Conservation (phyloP, 805 yeast genomes). For the Saccharomycopsis selenospora region DNA sequence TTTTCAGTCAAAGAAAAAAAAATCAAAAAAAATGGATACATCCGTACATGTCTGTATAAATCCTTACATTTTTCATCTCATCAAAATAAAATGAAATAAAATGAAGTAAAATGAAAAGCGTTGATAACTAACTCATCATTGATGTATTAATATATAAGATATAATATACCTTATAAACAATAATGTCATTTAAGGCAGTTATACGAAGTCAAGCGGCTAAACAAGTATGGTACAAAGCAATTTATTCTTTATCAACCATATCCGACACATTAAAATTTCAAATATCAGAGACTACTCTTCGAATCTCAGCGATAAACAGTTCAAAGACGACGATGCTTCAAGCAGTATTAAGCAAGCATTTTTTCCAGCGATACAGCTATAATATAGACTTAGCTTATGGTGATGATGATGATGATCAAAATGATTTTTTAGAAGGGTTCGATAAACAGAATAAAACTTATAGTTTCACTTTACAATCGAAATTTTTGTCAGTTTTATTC, state of each 20-base stretch:
- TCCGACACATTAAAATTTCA: slow-evolving; percentile 13
- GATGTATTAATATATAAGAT: too few relatives aligned
- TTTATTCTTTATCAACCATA: slow-evolving; percentile 9
- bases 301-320: slow-evolving; percentile 15
- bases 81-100: too few relatives aligned
- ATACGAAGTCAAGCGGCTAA: slow-evolving; percentile 8
- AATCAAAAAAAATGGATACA: too few relatives aligned
- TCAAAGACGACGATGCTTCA: slow-evolving; percentile 14
- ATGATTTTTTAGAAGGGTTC: background rate
- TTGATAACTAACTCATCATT: too few relatives aligned
- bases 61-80: too few relatives aligned
- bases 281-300: slow-evolving; percentile 6
- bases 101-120: too few relatives aligned
- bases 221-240: slow-evolving; percentile 15
- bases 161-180: too few relatives aligned
- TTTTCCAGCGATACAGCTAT: slow-evolving; percentile 12
- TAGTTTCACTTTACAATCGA: slow-evolving; percentile 15
- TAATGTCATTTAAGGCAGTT: slow-evolving; percentile 17
- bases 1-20: too few relatives aligned
- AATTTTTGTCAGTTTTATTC: slow-evolving; percentile 14
- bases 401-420: background rate
- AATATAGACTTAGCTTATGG: background rate
- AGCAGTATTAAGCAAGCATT: slow-evolving; percentile 3
- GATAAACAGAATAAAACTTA: slow-evolving; percentile 2
- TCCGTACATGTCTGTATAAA: too few relatives aligned